Conservation (phyloP, 768 basidiomycete genomes). For the Termitomyces sp. region DNA sequence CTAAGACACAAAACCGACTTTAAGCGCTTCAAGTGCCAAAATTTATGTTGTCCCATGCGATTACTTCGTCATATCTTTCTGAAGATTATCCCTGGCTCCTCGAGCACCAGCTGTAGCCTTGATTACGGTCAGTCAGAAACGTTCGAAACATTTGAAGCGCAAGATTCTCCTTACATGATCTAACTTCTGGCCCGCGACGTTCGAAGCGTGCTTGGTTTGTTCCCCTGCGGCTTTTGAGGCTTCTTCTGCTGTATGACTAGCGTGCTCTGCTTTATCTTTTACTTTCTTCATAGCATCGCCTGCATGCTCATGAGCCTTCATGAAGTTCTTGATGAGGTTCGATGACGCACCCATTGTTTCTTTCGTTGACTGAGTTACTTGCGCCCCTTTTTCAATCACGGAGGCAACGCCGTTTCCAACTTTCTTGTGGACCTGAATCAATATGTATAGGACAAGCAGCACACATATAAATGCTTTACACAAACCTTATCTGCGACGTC, state of each 20-base stretch:
- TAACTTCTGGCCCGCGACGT: constrained; percentile 30
- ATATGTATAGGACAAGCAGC: not conserved
- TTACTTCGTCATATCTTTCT: constrained; percentile 26
- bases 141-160: too few relatives aligned
- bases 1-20: too few relatives aligned
- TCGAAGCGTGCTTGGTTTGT: constrained; percentile 31
- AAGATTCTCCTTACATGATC: constrained; percentile 27
- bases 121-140: not conserved
- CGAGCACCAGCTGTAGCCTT: constrained; percentile 31
- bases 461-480: not conserved
- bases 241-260: constrained; percentile 30
- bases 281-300: constrained; percentile 29
- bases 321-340: not conserved
- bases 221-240: constrained; percentile 25
- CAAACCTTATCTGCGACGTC: constrained; percentile 41
- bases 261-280: constrained; percentile 31
- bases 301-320: constrained; percentile 10
- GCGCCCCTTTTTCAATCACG: constrained; percentile 44
- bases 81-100: constrained; percentile 31
- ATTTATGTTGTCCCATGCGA: not conserved
- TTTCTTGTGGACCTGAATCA: constrained; percentile 38
- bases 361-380: constrained; percentile 36
- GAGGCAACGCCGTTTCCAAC: constrained; percentile 41
- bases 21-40: too few relatives aligned
- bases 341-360: constrained; percentile 34